Percentiles rank a stretch among this genome's conserved stretches.
Evolutionary conservation across 2,329 filamentous ascomycete genomes (phyloP).

Genomic region (Nannizziopsis barbatae): DNA sequence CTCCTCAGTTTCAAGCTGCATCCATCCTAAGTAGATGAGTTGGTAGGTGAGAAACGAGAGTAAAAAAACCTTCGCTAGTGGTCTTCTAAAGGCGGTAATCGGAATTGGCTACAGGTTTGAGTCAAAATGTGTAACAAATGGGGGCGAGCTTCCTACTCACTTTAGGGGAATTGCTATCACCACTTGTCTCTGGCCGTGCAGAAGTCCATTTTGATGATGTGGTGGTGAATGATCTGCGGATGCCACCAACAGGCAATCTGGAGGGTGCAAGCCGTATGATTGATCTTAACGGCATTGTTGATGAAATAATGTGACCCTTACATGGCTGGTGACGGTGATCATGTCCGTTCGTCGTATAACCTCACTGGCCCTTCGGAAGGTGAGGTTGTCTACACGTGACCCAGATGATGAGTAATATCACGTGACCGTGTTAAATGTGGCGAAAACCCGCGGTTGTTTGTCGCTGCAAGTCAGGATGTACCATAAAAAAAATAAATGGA

Average conservation of each 20-base stretch:
- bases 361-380: too few species aligned
- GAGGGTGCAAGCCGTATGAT: neutral
- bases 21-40: conserved; percentile 38
- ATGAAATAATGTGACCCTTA: neutral
- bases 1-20: conserved; percentile 39
- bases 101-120: conserved; percentile 12
- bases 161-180: neutral
- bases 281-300: conserved; percentile 1
- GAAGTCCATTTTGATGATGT: neutral
- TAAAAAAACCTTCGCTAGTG: conserved; percentile 40
- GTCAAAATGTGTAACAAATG: neutral
- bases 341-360: neutral
- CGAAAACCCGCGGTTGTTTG: conserved; percentile 1
- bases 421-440: conserved; percentile 4
- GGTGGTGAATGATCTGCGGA: neutral
- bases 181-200: neutral
- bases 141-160: neutral
- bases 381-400: neutral
- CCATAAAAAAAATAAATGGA: neutral
- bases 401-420: neutral
- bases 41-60: conserved; percentile 41
- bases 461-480: conserved; percentile 1
- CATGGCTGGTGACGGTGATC: neutral
- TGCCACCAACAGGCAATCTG: neutral
- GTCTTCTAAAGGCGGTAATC: conserved; percentile 32